A percentile compares a stretch with the other conserved stretches of the same genome.
Evolutionary conservation across 2,329 filamentous ascomycete species (phyloP).

Genomic region (Pseudogymnoascus sp.): DNA sequence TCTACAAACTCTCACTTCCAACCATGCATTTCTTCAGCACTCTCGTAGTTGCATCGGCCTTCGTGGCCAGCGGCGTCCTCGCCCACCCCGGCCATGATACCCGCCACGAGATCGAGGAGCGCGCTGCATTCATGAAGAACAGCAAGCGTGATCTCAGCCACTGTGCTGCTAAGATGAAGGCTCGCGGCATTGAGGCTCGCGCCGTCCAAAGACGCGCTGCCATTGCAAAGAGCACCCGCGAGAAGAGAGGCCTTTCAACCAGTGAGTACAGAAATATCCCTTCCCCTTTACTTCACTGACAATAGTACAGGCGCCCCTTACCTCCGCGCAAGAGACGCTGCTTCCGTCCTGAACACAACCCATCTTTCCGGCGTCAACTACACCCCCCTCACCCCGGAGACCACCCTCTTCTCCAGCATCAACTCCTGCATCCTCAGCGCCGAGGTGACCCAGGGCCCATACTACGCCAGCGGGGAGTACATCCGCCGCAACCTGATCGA

Average conservation of each 20-base stretch:
- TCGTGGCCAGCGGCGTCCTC: constrained; percentile 14
- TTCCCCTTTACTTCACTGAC: background rate
- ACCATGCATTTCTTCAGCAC: constrained; percentile 1
- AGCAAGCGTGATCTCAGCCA: constrained; percentile 31
- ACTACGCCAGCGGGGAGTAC: constrained; percentile 46
- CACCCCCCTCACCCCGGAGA: constrained; percentile 27
- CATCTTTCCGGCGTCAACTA: constrained; percentile 24
- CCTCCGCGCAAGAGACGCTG: constrained; percentile 15
- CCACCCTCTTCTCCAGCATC: constrained; percentile 35
- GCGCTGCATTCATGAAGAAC: constrained; percentile 29
- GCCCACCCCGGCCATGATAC: constrained; percentile 35
- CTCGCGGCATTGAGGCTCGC: constrained; percentile 30
- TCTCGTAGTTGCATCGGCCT: background rate
- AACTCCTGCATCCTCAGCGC: constrained; percentile 42
- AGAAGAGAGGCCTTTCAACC: constrained; percentile 25
- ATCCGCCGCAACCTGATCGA: constrained; percentile 42
- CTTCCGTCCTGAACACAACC: constrained; percentile 14
- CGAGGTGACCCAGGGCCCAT: constrained; percentile 46
- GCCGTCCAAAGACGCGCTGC: constrained; percentile 30
- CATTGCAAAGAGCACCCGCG: constrained; percentile 27
- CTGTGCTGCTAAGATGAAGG: constrained; percentile 33
- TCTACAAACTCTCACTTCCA: background rate
- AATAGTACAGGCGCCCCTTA: background rate
- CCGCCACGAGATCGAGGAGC: constrained; percentile 29
- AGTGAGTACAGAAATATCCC: constrained; percentile 11